These are phyloP conservation scores for Candida broadrunensis DNA, from an alignment of 805 yeast genomes.

Conservation along the genomic window DNA sequence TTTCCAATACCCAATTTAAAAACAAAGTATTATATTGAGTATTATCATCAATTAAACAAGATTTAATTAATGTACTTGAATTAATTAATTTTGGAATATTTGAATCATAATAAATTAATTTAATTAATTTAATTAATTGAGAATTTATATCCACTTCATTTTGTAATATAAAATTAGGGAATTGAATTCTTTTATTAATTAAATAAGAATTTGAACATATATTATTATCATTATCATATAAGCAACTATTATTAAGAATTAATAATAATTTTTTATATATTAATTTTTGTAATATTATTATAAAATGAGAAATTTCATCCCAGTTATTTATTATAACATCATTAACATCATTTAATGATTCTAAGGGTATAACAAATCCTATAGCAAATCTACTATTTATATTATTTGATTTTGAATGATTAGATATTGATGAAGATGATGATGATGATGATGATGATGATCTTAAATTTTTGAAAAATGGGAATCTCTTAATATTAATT, in stretches of 20 bases:
- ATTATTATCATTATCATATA: constrained; percentile 4
- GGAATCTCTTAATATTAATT: constrained; percentile 11
- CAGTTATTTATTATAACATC: constrained; percentile 49
- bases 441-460: neutral
- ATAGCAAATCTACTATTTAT: constrained; percentile 43
- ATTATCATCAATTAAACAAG: constrained; percentile 8
- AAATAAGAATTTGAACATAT: constrained; percentile 18
- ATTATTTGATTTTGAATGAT: constrained; percentile 8
- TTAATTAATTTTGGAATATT: constrained; percentile 48
- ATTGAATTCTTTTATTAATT: constrained; percentile 31
- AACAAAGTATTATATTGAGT: constrained; percentile 31
- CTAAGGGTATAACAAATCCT: constrained; percentile 48
- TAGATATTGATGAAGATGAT: constrained; percentile 1
- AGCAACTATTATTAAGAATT: constrained; percentile 14
- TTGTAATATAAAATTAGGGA: constrained; percentile 38
- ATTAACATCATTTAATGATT: constrained; percentile 23
- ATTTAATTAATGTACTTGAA: constrained; percentile 35
- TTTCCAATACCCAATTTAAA: constrained; percentile 50
- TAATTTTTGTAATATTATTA: constrained; percentile 37
- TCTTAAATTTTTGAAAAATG: constrained; percentile 3
- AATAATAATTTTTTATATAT: constrained; percentile 34
- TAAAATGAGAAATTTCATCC: constrained; percentile 42
- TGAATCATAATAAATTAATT: constrained; percentile 34
- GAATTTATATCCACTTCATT: constrained; percentile 41
- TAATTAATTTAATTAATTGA: constrained; percentile 33